Conservation (phyloP, 2,329 filamentous ascomycete species). For the Hortaea sp. region DNA sequence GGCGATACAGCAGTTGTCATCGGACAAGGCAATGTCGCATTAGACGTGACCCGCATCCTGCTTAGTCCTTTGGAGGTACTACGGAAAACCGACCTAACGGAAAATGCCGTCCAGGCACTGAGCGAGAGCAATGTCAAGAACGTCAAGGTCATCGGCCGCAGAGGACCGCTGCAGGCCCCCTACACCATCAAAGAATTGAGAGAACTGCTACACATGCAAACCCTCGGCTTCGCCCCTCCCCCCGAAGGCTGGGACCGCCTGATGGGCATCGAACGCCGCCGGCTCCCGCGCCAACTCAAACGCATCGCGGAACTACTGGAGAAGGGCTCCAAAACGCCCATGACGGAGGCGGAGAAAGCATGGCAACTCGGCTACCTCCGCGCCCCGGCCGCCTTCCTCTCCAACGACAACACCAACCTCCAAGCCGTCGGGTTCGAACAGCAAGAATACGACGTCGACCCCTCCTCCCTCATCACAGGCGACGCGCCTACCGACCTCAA, state of each 20-base stretch:
- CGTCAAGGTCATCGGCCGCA: conserved; percentile 78
- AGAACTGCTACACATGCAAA: conserved; percentile 70
- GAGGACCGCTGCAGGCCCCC: conserved; percentile 73
- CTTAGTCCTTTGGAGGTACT: conserved; percentile 65
- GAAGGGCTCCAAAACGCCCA: conserved; percentile 55
- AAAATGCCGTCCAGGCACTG: conserved; percentile 66
- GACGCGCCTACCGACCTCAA: conserved; percentile 20
- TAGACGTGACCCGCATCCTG: conserved; percentile 85
- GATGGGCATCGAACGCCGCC: conserved; percentile 46
- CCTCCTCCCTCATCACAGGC: conserved; percentile 12
- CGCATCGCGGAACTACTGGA: conserved; percentile 71
- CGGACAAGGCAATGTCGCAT: conserved; percentile 90
- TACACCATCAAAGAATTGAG: conserved; percentile 94
- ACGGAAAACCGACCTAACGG: conserved; percentile 77
- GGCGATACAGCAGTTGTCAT: conserved; percentile 80
- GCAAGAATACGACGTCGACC: conserved; percentile 22
- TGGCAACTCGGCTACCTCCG: conserved; percentile 84
- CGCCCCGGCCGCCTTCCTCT: conserved; percentile 61
- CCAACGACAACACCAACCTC: conserved; percentile 41
- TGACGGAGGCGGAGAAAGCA: conserved; percentile 46
- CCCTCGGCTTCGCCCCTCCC: conserved; percentile 57
- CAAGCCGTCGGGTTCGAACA: conserved; percentile 58
- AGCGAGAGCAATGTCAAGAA: conserved; percentile 63
- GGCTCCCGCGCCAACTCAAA: conserved; percentile 64
- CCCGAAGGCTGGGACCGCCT: conserved; percentile 23